phyloP scores from a whole-genome alignment of 306 rosid species.

The Alnus glutinosa region DNA sequence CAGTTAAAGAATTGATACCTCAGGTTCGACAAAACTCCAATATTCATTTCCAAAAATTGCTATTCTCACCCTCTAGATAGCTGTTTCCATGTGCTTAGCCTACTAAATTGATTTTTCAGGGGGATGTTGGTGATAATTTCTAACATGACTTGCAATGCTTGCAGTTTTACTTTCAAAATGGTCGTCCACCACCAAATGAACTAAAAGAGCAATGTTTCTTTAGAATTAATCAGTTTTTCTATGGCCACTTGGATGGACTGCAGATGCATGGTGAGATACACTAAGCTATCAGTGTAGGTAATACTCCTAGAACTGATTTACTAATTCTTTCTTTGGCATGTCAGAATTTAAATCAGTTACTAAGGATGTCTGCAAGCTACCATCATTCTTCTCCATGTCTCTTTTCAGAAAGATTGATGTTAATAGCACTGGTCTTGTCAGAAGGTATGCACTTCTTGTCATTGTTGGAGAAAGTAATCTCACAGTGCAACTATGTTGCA shows the following conservation, averaged over 20 bases:
- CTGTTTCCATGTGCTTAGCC: constrained; percentile 18
- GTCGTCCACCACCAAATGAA: constrained; percentile 83
- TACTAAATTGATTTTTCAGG: constrained; percentile 12
- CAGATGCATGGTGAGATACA: constrained; percentile 79
- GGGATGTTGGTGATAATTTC: constrained; percentile 20
- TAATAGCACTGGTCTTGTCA: constrained; percentile 70
- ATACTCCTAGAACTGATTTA: constrained; percentile 29
- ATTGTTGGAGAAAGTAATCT: constrained; percentile 8
- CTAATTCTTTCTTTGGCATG: constrained; percentile 41
- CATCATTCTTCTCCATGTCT: constrained; percentile 77
- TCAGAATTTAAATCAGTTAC: constrained; percentile 82
- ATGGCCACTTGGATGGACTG: constrained; percentile 72
- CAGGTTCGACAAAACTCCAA: constrained; percentile 60
- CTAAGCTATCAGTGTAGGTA: constrained; percentile 28
- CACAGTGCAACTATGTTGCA: neutral
- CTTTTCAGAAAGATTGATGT: constrained; percentile 83
- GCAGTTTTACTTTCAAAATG: constrained; percentile 95
- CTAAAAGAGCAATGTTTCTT: constrained; percentile 74
- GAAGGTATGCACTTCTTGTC: constrained; percentile 59
- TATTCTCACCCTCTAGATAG: constrained; percentile 21
- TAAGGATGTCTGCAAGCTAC: constrained; percentile 97
- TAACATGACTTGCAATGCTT: constrained; percentile 32
- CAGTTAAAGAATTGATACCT: constrained; percentile 92
- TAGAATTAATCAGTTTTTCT: constrained; percentile 67
- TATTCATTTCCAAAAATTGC: constrained; percentile 10